phyloP scores from a whole-genome alignment of 805 yeast species.

The Blastobotrys americana region DNA sequence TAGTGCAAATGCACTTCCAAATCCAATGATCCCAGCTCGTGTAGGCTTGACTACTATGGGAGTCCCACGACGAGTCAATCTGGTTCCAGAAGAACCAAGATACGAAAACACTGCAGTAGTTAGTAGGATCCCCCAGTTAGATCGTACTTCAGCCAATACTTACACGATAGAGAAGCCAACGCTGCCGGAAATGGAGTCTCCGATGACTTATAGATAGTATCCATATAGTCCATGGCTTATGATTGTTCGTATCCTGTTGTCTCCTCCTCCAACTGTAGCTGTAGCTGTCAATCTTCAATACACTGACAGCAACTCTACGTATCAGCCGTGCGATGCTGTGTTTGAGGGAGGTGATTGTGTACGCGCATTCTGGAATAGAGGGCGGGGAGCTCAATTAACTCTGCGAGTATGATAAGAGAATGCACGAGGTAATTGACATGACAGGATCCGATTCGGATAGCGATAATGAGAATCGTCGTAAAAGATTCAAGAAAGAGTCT shows the following conservation, averaged over 20 bases:
- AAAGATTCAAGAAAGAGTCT: not conserved
- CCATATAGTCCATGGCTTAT: not conserved
- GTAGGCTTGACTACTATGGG: slow-evolving; percentile 14
- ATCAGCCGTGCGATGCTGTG: no score
- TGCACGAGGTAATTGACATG: not conserved
- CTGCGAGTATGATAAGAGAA: not conserved
- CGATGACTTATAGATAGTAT: slow-evolving; percentile 7
- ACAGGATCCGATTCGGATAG: not conserved
- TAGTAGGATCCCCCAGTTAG: slow-evolving; percentile 1
- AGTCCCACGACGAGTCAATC: not conserved
- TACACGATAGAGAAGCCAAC: slow-evolving; percentile 18
- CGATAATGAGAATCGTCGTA: not conserved
- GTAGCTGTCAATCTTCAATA: no score
- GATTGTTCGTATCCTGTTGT: no score
- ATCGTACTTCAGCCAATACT: slow-evolving; percentile 1
- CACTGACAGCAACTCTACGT: no score
- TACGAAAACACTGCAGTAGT: slow-evolving; percentile 17
- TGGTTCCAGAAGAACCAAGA: slow-evolving; percentile 10
- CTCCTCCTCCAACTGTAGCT: no score
- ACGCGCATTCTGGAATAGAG: no score
- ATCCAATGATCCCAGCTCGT: slow-evolving; percentile 18
- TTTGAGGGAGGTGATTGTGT: no score
- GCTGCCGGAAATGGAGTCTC: slow-evolving; percentile 23
- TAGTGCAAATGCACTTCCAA: slow-evolving; percentile 23
- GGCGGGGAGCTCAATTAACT: no score